Evolutionary conservation across 176 grass and related monocot species (phyloP), one percentile per base, ranked within the genome.

Genomic region (bread wheat (Triticum aestivum)): DNA sequence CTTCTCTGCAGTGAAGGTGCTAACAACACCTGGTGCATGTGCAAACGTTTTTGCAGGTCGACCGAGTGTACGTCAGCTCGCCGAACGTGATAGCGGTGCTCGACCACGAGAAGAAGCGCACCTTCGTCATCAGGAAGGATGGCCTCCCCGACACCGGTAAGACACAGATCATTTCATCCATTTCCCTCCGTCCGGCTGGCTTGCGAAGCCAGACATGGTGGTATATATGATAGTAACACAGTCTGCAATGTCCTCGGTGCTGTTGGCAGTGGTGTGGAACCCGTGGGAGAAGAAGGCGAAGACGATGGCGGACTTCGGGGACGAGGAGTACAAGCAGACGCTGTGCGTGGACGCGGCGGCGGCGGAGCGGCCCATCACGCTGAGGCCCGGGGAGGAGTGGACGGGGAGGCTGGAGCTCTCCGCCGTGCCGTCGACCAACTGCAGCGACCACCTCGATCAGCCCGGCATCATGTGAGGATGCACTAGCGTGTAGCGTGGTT

Each of bases 281-380:
- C 96, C 93, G 4, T 96, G 96, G 96, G 93, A 96, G 42, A 98
- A 89, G 86, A 98, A 92, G 77, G 88, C 96, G 0, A 95, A 89
- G 78, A 86, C 41, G 12, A 96, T 96, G 51, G 8, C 63, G 1
- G 96, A 98, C 79, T 87, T 98, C 0, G 93, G 91, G 2, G 96
- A 98, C 12, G 93, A 94, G 69, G 96, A 98, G 84, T 98, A 96
- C 75, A 98, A 98, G 65, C 90, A 94, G 78, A 98, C 92, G 92
- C 34, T 98, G 5, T 98, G 96, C 24, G 96, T 94, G 20, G 96
- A 98, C 75, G 96, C 89, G 2, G 93, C 96, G 2, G 90, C 89
- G 0, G 84, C 84, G 8, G 93, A 98, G 92, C 92, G 86, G 69
- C 61, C 65, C 23, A 90, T 96, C 70, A 86, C 86, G 3, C 78